Evolutionary conservation across 352 stramenopile species (phyloP).

Genomic region (Blastocystis sp.): DNA sequence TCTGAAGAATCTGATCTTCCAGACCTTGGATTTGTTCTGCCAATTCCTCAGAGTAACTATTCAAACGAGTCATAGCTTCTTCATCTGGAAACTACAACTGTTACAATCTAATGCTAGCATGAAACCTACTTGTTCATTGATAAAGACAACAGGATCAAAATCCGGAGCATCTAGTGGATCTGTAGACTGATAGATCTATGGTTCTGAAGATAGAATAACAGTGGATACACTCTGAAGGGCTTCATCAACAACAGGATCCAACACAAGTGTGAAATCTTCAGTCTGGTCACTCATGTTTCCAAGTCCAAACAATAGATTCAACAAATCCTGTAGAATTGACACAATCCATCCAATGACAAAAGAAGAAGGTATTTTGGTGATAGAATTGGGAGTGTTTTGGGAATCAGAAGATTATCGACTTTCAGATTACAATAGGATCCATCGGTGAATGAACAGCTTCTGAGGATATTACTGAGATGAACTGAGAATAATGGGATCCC

Average conservation of each 20-base stretch:
- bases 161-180: slow-evolving; percentile 46
- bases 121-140: slow-evolving; percentile 44
- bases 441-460: too few relatives aligned
- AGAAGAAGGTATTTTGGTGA: background rate
- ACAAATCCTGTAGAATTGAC: background rate
- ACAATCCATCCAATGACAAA: background rate
- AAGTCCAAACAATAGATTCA: background rate
- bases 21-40: background rate
- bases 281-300: background rate
- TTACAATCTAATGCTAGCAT: background rate
- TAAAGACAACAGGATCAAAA: slow-evolving; percentile 54
- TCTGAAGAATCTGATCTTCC: slow-evolving; percentile 45
- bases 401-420: too few relatives aligned
- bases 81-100: slow-evolving; percentile 53
- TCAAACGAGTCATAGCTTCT: slow-evolving; percentile 27
- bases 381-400: background rate
- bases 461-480: too few relatives aligned
- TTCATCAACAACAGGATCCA: slow-evolving; percentile 43
- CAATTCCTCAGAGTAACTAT: slow-evolving; percentile 24
- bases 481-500: too few relatives aligned
- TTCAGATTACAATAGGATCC: too few relatives aligned
- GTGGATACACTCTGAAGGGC: background rate
- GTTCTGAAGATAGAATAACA: background rate
- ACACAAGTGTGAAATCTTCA: slow-evolving; percentile 32
- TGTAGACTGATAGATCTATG: slow-evolving; percentile 12